Evolutionary conservation across 2,329 filamentous ascomycete species (phyloP).

Genomic region (Tolypocladium ophioglossoides): DNA sequence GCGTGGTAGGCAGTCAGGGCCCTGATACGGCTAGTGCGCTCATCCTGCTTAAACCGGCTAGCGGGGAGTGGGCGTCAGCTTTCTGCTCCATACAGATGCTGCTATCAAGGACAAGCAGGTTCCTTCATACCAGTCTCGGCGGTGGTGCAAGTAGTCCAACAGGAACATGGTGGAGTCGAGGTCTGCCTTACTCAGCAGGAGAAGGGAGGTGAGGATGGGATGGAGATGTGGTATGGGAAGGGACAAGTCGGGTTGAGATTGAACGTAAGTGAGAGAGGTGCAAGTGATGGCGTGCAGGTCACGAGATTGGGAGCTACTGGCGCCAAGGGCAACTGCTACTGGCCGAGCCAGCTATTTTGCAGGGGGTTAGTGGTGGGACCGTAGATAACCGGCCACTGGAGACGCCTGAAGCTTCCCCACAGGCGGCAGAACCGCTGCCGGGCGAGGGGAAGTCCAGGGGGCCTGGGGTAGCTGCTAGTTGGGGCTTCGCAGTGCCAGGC

Average conservation of each 20-base stretch:
- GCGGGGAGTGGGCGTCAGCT: background rate
- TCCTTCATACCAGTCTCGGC: constrained; percentile 49
- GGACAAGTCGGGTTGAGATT: background rate
- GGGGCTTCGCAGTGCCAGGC: background rate
- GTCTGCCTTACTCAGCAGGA: background rate
- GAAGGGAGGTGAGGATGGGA: background rate
- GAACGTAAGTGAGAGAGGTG: background rate
- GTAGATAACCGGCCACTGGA: constrained; percentile 3
- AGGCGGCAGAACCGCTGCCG: background rate
- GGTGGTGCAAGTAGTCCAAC: constrained; percentile 57
- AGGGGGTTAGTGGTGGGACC: constrained; percentile 2
- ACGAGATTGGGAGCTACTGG: constrained; percentile 2
- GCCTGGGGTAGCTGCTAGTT: background rate
- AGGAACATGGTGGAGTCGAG: constrained; percentile 23
- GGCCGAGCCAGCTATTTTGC: background rate
- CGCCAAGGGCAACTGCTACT: background rate
- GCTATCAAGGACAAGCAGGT: background rate
- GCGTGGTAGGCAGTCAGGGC: constrained; percentile 56
- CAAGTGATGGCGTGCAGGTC: constrained; percentile 3
- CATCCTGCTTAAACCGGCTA: constrained; percentile 69
- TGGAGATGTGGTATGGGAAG: background rate
- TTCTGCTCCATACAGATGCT: too few relatives aligned
- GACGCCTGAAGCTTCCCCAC: background rate
- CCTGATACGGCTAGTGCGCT: constrained; percentile 60
- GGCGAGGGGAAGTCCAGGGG: background rate